Base-by-base conservation (phyloP, 192 early-diverging fungal genomes). In the Spinellus fusiger region DNA sequence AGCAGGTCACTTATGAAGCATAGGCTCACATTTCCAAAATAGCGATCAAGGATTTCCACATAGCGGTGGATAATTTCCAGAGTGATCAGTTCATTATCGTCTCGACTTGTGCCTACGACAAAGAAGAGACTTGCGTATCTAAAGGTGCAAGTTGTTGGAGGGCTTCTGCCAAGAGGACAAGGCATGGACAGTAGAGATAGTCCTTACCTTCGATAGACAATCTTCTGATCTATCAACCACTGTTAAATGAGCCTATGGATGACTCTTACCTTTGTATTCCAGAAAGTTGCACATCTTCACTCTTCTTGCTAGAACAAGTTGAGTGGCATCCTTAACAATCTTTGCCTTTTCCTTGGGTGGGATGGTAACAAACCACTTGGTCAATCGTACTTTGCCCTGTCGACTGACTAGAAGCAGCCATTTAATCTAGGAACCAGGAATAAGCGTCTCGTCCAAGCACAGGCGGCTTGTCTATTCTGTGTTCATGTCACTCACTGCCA, bases 221-320 rank as follows among this genome's bases (percentile, higher is more conserved):
- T 74, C 51, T 82, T 80, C 51, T 79, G 75, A 61, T 85, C 82
- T 85, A 54, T n/a, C 28, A 54, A 27, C 13, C 29, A 46, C 16
- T 4, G 26, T 13, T 27, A 26, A 29, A n/a, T 52, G n/a, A 10
- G 26, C 33, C 38, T 33, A 46, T 23, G 23, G 15, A 38, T 16
- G 20, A 8, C 15, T n/a, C 29, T 23, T 66, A 83, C 87, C 89
- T 80, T 94, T 94, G 74, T 95, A 94, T 75, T 99, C 96, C 54
- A 99, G 77, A 63, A 99, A 95, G 69, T 99, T 99, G 78, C 94
- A 98, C 90, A 97, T 95, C 73, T 94, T 95, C 4, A 93, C 84
- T 64, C 87, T 82, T 60, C 95, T 81, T 47, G 88, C 76, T 6
- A 96, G 77, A 0, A 98, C 95, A 18, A 93, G 84, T 61, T 90